Conservation (phyloP, 495 filamentous ascomycete genomes). For the Aspergillus campestris region DNA sequence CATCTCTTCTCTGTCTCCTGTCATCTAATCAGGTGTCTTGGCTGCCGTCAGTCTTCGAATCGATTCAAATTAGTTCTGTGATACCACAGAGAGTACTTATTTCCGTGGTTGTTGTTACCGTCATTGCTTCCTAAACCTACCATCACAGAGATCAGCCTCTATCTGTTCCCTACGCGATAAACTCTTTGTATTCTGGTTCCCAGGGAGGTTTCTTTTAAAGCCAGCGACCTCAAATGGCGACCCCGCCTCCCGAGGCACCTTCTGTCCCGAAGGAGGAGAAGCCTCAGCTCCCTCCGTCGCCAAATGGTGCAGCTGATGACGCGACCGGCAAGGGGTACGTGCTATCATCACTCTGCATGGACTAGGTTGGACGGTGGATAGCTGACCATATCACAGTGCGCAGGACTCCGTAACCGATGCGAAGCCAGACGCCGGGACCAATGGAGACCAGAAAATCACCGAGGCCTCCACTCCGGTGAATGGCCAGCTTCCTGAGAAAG, state of each 20-base stretch:
- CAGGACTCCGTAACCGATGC: slow-evolving; percentile 12
- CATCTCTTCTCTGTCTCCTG: slow-evolving; percentile 14
- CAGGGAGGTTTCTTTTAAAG: slow-evolving; percentile 9
- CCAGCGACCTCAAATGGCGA: slow-evolving; percentile 33
- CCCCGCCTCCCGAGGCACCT: slow-evolving; percentile 40
- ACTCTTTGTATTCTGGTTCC: slow-evolving; percentile 20
- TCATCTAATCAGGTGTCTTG: slow-evolving; percentile 19
- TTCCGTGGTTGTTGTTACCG: slow-evolving; percentile 20
- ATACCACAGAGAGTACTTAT: slow-evolving; percentile 25
- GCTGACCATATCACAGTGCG: slow-evolving; percentile 14
- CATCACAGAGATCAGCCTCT: slow-evolving; percentile 15
- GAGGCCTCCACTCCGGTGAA: slow-evolving; percentile 18
- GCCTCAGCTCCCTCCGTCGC: slow-evolving; percentile 37
- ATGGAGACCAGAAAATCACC: slow-evolving; percentile 6
- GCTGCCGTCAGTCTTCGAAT: slow-evolving; percentile 17
- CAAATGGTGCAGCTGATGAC: slow-evolving; percentile 29
- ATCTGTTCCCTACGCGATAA: slow-evolving; percentile 11
- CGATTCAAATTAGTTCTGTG: slow-evolving; percentile 24
- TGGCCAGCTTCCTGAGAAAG: slow-evolving; percentile 18
- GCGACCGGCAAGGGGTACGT: slow-evolving; percentile 25
- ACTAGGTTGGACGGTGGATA: background rate
- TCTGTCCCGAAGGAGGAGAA: slow-evolving; percentile 37
- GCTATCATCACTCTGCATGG: background rate
- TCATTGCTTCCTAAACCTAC: slow-evolving; percentile 12
- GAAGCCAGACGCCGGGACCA: slow-evolving; percentile 12